Base-by-base conservation (phyloP, 1,284 basidiomycete genomes). In the Earliella scabrosa region DNA sequence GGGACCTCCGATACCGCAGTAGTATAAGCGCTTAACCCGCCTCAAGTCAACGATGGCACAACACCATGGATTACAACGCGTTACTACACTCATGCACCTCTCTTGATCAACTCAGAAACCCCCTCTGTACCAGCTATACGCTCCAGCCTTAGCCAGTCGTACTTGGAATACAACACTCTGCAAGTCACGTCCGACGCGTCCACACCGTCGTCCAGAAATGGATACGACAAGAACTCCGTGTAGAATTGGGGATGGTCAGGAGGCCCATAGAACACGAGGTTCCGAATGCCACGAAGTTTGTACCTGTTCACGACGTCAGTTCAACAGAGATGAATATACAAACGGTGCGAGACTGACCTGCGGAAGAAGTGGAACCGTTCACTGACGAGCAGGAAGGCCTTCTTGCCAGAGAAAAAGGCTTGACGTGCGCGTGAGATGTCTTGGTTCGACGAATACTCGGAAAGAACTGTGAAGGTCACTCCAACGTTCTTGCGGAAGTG, bases 281-380 rank as follows among this genome's bases (percentile, higher is more conserved):
- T 98, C 55, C 90, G 87, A 50, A 95, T 92, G 8, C 97, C 97
- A 63, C 96, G 81, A 45, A 98, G 83, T 64, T 92, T 93, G 76
- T 97, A 97, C 50, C 93, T 93, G 66, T 24, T 56, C 29, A 21
- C n/a, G n/a, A n/a, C n/a, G n/a, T n/a, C n/a, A n/a, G n/a, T 23
- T 35, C 11, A 29, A n/a, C 31, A 32, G 2, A n/a, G n/a, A n/a
- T n/a, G n/a, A n/a, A n/a, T n/a, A n/a, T n/a, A n/a, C n/a, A n/a
- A n/a, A n/a, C n/a, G n/a, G n/a, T n/a, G n/a, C n/a, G 4, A 24
- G 2, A 56, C 76, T 41, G 62, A 90, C 85, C 95, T 82, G 59
- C 93, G 85, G 82, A 96, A 99, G 72, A 99, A 99, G 74, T 99
- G 95, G 78, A 98, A 98, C 20, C 97, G 86, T 71, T 99, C 97